Evolutionary conservation across 768 basidiomycete genomes (phyloP), one percentile per base, ranked within the genome.

Genomic region (Mycena epipterygia): DNA sequence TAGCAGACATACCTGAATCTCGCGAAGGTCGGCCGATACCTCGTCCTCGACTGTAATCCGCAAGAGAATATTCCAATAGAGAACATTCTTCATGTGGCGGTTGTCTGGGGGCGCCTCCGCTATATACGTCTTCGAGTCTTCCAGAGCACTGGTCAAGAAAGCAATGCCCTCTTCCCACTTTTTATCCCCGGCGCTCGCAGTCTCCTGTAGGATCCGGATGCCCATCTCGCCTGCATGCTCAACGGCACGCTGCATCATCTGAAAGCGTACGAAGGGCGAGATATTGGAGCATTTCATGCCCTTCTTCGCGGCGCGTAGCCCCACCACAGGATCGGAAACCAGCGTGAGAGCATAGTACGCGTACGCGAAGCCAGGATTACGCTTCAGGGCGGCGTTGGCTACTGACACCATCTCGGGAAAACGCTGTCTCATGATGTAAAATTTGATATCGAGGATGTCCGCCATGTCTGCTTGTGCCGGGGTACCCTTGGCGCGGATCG

Each of bases 371-470:
- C 87, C 81, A 2, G 91, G 90, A 70, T 85, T 90, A 33, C 89
- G 87, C 70, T 85, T 76, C 39, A 91, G 76, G 1, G 82, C 85
- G 41, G 82, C 81, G 65, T 84, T 81, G 0, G 89, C 90, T 8
- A 85, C 73, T 17, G 75, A 76, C 53, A 86, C 80, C 1, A 90
- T 89, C 14, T 89, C 86, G 5, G 81, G 76, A 35, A 89, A 79
- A 32, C 86, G 85, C 25, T 81, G 79, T 60, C 81, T 83, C 78
- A 90, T 84, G 76, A 91, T 86, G 61, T 76, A 72, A 75, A 79
- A 89, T 75, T 92, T 91, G 80, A 91, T 86, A 35, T 92, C 90
- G 33, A 93, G 77, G 70, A 92, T 88, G 75, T 92, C 90, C 0
- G 91, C 91, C 17, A 83, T 72, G 75, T 91, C 89, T 25, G 70